These are phyloP conservation scores for Citrus australasica DNA, from an alignment of 345 rosid genomes.

Conservation along the genomic window DNA sequence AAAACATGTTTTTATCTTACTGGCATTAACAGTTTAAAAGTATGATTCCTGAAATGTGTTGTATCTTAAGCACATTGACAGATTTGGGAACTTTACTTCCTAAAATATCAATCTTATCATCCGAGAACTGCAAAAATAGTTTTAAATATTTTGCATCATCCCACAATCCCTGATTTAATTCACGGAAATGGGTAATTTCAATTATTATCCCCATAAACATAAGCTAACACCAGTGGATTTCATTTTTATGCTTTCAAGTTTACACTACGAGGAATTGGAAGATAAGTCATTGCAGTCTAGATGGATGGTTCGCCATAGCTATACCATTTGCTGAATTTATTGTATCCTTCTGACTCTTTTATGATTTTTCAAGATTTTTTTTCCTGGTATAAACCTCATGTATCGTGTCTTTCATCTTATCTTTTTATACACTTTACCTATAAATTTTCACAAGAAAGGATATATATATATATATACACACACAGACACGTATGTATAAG, in stretches of 20 bases:
- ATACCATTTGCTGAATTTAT: not conserved
- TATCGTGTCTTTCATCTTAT: not conserved
- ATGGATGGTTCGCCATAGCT: not conserved
- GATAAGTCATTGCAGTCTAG: not conserved
- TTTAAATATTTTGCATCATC: not conserved
- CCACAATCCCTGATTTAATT: not conserved
- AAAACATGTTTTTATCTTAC: not conserved
- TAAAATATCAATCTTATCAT: not conserved
- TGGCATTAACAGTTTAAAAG: not conserved
- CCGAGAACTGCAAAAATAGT: not conserved
- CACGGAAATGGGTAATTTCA: not conserved
- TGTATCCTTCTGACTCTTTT: not conserved
- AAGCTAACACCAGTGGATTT: not conserved
- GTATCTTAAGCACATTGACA: not conserved
- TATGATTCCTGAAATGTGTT: not conserved
- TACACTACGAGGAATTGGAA: not conserved
- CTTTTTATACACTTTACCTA: not conserved
- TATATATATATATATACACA: too few relatives aligned
- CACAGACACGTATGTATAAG: too few relatives aligned
- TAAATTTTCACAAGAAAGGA: not conserved
- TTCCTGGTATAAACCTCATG: not conserved
- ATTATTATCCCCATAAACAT: not conserved
- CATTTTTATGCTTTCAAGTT: not conserved
- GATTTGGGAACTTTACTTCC: not conserved
- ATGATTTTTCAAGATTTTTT: not conserved